A percentile compares a stretch with the other conserved stretches of the same genome.
Conservation (phyloP, 129 eudicot species). For the Flaveria linearis region DNA sequence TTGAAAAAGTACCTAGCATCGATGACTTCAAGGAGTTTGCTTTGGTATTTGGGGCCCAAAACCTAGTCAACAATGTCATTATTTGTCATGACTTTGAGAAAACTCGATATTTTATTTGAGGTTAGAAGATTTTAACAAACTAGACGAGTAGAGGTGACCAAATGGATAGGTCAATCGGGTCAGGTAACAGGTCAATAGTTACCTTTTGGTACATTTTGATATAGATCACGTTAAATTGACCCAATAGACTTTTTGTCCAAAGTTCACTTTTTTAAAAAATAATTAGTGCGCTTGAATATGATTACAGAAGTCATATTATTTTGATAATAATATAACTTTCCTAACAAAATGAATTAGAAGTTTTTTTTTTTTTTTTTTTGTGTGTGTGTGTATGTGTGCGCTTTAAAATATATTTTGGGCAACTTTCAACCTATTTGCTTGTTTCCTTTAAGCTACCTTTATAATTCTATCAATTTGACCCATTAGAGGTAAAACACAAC, state of each 20-base stretch:
- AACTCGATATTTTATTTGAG: background rate
- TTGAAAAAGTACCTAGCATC: slow-evolving; percentile 67
- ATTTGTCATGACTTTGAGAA: slow-evolving; percentile 8
- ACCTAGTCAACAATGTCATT: slow-evolving; percentile 48
- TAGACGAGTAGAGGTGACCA: background rate
- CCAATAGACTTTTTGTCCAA: background rate
- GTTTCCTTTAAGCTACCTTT: background rate
- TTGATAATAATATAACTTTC: background rate
- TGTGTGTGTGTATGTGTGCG: no score
- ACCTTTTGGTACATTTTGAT: background rate
- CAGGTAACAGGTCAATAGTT: background rate
- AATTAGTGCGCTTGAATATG: background rate
- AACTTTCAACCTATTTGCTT: background rate
- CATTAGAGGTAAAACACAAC: background rate
- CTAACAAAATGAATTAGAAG: background rate
- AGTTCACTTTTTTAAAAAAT: background rate
- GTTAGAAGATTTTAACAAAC: slow-evolving; percentile 14
- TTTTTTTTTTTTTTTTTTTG: no score
- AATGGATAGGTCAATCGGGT: background rate
- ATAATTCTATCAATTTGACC: background rate
- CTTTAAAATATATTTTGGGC: background rate
- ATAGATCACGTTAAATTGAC: background rate
- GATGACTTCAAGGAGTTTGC: slow-evolving; percentile 83
- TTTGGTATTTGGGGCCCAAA: slow-evolving; percentile 85
- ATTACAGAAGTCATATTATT: background rate